These are phyloP conservation scores for Tetragonia tetragonoides DNA, from an alignment of 148 eudicot species.

Conservation along the genomic window DNA sequence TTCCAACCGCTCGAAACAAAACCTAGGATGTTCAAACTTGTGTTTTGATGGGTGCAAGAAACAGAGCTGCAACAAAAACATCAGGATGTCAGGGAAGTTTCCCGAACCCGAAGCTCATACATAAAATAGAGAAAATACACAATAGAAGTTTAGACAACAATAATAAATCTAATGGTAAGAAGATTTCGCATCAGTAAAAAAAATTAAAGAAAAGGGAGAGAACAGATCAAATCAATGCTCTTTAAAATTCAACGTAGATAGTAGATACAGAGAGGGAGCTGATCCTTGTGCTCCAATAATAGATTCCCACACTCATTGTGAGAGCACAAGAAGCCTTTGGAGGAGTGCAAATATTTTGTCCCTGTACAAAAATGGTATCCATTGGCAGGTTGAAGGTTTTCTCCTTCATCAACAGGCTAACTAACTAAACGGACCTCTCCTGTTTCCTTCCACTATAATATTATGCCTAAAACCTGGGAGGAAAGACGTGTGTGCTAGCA, in stretches of 20 bases:
- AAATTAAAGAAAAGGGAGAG: not conserved
- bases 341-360: not conserved
- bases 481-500: too few species aligned
- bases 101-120: not conserved
- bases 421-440: not conserved
- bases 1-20: slow-evolving; percentile 92
- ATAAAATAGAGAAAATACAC: not conserved
- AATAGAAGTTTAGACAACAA: not conserved
- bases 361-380: not conserved
- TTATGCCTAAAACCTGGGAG: too few species aligned
- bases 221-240: too few species aligned
- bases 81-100: not conserved
- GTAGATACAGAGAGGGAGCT: too few species aligned
- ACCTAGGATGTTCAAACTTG: slow-evolving; percentile 96
- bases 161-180: not conserved
- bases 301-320: too few species aligned
- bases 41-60: slow-evolving; percentile 90
- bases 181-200: not conserved
- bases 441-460: not conserved
- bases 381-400: not conserved
- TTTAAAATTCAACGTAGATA: too few species aligned
- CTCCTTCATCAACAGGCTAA: not conserved
- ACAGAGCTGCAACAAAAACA: slow-evolving; percentile 50
- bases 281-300: too few species aligned
- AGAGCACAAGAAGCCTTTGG: not conserved